A percentile compares a stretch with the other conserved stretches of the same genome.
These are phyloP conservation scores for Nicotiana rustica DNA, from an alignment of 305 asterid genomes.

Conservation along the genomic window DNA sequence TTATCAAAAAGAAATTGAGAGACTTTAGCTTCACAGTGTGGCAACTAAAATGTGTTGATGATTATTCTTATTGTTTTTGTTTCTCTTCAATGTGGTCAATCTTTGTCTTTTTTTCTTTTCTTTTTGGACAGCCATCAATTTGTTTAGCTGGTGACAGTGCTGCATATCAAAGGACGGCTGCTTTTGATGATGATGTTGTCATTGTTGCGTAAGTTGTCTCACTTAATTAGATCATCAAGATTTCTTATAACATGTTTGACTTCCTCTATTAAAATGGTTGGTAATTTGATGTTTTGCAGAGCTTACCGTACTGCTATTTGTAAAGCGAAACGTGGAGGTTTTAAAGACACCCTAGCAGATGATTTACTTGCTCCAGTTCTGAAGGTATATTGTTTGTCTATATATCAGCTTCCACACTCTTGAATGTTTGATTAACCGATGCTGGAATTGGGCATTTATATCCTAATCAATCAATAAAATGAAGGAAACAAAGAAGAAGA, in stretches of 20 bases:
- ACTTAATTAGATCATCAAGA: conserved; percentile 29
- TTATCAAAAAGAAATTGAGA: no score
- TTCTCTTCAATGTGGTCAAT: conserved; percentile 18
- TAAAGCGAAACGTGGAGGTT: conserved; percentile 85
- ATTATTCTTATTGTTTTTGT: background rate
- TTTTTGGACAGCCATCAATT: conserved; percentile 56
- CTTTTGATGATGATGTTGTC: conserved; percentile 85
- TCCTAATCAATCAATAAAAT: background rate
- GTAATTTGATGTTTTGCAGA: conserved; percentile 47
- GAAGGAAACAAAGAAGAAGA: background rate
- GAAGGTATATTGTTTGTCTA: conserved; percentile 58
- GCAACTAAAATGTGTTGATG: background rate
- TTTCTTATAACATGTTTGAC: background rate
- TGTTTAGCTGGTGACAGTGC: conserved; percentile 64
- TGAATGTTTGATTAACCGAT: background rate
- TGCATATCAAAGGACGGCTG: conserved; percentile 55
- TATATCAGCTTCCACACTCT: conserved; percentile 1
- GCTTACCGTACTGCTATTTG: conserved; percentile 90
- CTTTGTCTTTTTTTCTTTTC: conserved; percentile 31
- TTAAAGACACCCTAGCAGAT: conserved; percentile 88
- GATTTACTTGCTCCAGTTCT: conserved; percentile 91
- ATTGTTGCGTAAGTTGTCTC: conserved; percentile 78
- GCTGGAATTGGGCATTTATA: background rate
- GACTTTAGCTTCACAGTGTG: conserved; percentile 20
- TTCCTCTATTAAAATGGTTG: background rate